phyloP scores from a whole-genome alignment of 2,329 filamentous ascomycete species.

The Scytalidium sp. region DNA sequence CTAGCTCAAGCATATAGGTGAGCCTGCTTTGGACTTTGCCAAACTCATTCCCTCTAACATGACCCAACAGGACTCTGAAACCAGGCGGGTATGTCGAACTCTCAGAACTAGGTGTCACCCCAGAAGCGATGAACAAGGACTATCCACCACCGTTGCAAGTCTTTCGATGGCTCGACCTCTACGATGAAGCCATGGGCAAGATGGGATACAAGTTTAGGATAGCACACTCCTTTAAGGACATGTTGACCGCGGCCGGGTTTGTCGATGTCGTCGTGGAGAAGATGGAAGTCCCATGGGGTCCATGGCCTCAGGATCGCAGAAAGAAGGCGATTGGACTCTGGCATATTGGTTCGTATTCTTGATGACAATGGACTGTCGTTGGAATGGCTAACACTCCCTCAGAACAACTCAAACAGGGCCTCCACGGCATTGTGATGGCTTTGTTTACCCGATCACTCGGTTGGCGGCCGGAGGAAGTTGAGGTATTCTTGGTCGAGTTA shows the following conservation, averaged over 20 bases:
- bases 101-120: background rate
- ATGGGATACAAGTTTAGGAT: background rate
- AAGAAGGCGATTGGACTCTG: slow-evolving; percentile 9
- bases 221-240: slow-evolving; percentile 8
- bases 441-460: slow-evolving; percentile 32
- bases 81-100: slow-evolving; percentile 16
- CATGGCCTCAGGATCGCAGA: slow-evolving; percentile 3
- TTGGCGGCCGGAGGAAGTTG: slow-evolving; percentile 32
- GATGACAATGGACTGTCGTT: slow-evolving; percentile 6
- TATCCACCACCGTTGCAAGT: background rate
- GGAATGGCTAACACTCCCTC: slow-evolving; percentile 1
- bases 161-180: slow-evolving; percentile 1
- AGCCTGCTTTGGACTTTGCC: background rate
- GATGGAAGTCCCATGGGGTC: slow-evolving; percentile 12
- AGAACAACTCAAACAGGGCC: slow-evolving; percentile 24
- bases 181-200: background rate
- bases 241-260: slow-evolving; percentile 12
- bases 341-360: slow-evolving; percentile 19
- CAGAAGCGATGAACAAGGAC: background rate
- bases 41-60: background rate
- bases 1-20: slow-evolving; percentile 1
- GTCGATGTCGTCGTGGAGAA: slow-evolving; percentile 16
- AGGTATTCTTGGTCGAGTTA: slow-evolving; percentile 31
- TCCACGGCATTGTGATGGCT: slow-evolving; percentile 32
- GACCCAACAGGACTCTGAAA: slow-evolving; percentile 1